A percentile compares a stretch with the other conserved stretches of the same genome.
Conservation (phyloP, 2,329 filamentous ascomycete genomes). For the Xylariaceae sp. region DNA sequence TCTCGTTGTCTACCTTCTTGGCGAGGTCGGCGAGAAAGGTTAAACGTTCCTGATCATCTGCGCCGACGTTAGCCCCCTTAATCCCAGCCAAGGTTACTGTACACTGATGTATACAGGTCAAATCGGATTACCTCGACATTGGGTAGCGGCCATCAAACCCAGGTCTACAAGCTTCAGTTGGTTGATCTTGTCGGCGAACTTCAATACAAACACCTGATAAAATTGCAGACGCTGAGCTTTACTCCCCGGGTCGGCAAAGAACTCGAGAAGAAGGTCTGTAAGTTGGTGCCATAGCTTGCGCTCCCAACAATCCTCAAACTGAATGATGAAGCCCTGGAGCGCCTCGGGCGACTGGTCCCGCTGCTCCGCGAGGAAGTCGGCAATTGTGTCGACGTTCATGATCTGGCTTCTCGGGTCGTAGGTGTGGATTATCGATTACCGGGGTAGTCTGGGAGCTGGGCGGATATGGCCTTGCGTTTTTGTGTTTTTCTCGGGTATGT, state of each 20-base stretch:
- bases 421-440: background rate
- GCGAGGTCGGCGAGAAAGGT: slow-evolving; percentile 77
- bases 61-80: slow-evolving; percentile 2
- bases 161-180: slow-evolving; percentile 93
- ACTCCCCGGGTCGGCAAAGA: slow-evolving; percentile 79
- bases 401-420: slow-evolving; percentile 12
- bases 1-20: slow-evolving; percentile 83
- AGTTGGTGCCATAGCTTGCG: slow-evolving; percentile 99
- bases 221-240: slow-evolving; percentile 78
- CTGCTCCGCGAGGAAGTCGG: slow-evolving; percentile 87
- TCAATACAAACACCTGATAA: slow-evolving; percentile 91
- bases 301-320: slow-evolving; percentile 97
- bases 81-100: background rate
- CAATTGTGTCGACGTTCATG: slow-evolving; percentile 84
- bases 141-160: slow-evolving; percentile 77
- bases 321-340: slow-evolving; percentile 79
- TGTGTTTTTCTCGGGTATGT: background rate
- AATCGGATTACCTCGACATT: slow-evolving; percentile 62
- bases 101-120: background rate
- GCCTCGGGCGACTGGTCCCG: slow-evolving; percentile 82
- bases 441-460: background rate
- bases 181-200: slow-evolving; percentile 98
- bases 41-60: slow-evolving; percentile 82
- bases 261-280: slow-evolving; percentile 79
- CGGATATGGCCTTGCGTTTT: background rate